Percentiles rank a stretch among this genome's conserved stretches.
Evolutionary conservation across 2,329 filamentous ascomycete genomes (phyloP).

Genomic region (Exophiala spinifera): DNA sequence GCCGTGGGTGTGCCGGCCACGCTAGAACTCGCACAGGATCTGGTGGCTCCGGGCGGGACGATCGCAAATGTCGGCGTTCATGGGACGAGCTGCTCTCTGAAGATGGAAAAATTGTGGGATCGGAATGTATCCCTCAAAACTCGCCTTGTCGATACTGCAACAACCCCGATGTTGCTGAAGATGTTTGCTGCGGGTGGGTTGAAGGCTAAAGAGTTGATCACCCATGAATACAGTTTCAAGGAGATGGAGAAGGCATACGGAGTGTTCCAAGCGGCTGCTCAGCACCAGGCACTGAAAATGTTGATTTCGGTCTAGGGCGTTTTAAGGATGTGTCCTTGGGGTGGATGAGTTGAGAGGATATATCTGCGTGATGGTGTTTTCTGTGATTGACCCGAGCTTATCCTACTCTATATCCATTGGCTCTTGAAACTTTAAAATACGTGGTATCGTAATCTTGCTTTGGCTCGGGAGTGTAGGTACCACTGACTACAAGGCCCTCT

Average conservation of each 20-base stretch:
- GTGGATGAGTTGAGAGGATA: no score
- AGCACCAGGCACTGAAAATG: slow-evolving; percentile 46
- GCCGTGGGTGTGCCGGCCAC: slow-evolving; percentile 55
- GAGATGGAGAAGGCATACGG: slow-evolving; percentile 46
- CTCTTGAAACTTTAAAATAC: no score
- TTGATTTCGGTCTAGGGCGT: slow-evolving; percentile 32
- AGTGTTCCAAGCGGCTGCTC: slow-evolving; percentile 43
- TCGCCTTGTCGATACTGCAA: slow-evolving; percentile 47
- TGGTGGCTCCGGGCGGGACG: slow-evolving; percentile 53
- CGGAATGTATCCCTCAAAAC: slow-evolving; percentile 54
- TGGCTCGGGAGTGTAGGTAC: no score
- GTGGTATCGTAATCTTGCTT: no score
- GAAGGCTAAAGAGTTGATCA: slow-evolving; percentile 45
- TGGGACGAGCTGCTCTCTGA: slow-evolving; percentile 51
- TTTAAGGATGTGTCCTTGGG: no score
- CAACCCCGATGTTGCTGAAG: slow-evolving; percentile 51
- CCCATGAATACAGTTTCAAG: slow-evolving; percentile 44
- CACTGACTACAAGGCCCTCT: no score
- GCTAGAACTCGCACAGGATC: slow-evolving; percentile 52
- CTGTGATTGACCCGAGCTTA: no score
- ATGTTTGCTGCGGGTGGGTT: slow-evolving; percentile 44
- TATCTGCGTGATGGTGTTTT: no score
- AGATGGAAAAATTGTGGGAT: slow-evolving; percentile 55
- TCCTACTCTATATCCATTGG: no score
- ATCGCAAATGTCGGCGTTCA: slow-evolving; percentile 61